Evolutionary conservation across 2,329 filamentous ascomycete genomes (phyloP).

Genomic region (Fusarium torulosum): DNA sequence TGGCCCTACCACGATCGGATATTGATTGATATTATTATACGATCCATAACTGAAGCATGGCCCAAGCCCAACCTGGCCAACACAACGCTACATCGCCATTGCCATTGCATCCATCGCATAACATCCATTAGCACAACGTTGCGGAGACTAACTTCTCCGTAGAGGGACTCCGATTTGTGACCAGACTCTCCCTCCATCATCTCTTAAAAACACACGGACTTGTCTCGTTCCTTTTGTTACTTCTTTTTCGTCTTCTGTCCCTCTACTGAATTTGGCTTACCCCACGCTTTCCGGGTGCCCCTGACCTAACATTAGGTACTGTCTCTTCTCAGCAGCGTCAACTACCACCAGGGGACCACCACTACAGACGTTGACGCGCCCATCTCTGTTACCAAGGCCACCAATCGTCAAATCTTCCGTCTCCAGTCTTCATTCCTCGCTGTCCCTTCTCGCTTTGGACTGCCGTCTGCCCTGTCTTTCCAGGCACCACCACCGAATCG

Average conservation of each 20-base stretch:
- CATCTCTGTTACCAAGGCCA: conserved; percentile 32
- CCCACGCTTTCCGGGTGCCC: conserved; percentile 28
- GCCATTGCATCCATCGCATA: neutral
- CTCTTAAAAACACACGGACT: conserved; percentile 23
- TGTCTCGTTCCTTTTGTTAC: neutral
- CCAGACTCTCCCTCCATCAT: conserved; percentile 23
- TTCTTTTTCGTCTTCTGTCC: conserved; percentile 4
- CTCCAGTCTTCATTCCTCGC: conserved; percentile 6
- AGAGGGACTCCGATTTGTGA: conserved; percentile 21
- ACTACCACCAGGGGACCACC: conserved; percentile 12
- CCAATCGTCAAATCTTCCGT: conserved; percentile 40
- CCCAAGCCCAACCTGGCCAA: conserved; percentile 35
- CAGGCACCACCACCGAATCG: conserved; percentile 19
- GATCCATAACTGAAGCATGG: conserved; percentile 31
- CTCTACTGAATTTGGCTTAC: conserved; percentile 8
- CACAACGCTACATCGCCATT: conserved; percentile 10
- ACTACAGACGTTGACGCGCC: conserved; percentile 23
- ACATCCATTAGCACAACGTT: conserved; percentile 3
- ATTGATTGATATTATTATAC: conserved; percentile 19
- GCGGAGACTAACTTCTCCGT: conserved; percentile 18
- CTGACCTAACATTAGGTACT: conserved; percentile 19
- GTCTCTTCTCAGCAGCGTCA: conserved; percentile 6
- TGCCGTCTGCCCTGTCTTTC: conserved; percentile 4
- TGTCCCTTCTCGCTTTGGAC: conserved; percentile 19
- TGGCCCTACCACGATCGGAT: conserved; percentile 30